Percentiles rank a stretch among this genome's conserved stretches.
Evolutionary conservation across 768 basidiomycete genomes (phyloP).

Genomic region (Leccinum aurantiacum): DNA sequence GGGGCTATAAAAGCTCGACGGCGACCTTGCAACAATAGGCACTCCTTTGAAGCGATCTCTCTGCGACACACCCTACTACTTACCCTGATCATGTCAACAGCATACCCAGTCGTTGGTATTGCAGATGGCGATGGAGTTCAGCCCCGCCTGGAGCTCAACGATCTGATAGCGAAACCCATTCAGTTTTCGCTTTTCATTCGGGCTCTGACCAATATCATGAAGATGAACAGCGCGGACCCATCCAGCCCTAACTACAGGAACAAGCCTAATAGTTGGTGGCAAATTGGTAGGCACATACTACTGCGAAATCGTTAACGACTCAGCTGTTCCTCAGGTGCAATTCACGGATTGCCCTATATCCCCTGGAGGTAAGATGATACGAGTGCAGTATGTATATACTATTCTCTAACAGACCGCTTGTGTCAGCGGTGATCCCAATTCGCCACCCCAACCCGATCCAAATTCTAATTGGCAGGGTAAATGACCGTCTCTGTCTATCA

Average conservation of each 20-base stretch:
- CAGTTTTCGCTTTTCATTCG: constrained; percentile 23
- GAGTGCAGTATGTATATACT: too few species aligned
- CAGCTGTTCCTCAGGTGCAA: constrained; percentile 3
- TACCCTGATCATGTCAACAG: constrained; percentile 12
- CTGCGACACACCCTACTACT: background rate
- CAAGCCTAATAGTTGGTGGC: constrained; percentile 26
- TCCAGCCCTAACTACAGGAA: constrained; percentile 9
- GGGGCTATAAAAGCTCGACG: background rate
- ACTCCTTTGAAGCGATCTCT: background rate
- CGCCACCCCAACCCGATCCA: constrained; percentile 7
- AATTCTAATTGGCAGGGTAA: constrained; percentile 14
- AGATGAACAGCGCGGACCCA: constrained; percentile 4
- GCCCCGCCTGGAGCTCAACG: constrained; percentile 16
- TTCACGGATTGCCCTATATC: constrained; percentile 20
- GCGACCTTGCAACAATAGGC: background rate
- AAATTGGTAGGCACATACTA: constrained; percentile 11
- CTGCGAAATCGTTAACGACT: background rate
- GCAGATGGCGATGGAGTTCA: constrained; percentile 8
- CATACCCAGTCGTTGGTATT: constrained; percentile 12
- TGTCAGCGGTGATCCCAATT: constrained; percentile 19
- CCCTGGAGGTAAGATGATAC: constrained; percentile 12
- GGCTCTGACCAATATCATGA: constrained; percentile 8
- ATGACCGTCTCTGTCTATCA: background rate
- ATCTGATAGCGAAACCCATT: constrained; percentile 16
- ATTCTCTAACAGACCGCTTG: background rate